Conservation (phyloP, 2,329 filamentous ascomycete species). For the Alternaria metachromatica region DNA sequence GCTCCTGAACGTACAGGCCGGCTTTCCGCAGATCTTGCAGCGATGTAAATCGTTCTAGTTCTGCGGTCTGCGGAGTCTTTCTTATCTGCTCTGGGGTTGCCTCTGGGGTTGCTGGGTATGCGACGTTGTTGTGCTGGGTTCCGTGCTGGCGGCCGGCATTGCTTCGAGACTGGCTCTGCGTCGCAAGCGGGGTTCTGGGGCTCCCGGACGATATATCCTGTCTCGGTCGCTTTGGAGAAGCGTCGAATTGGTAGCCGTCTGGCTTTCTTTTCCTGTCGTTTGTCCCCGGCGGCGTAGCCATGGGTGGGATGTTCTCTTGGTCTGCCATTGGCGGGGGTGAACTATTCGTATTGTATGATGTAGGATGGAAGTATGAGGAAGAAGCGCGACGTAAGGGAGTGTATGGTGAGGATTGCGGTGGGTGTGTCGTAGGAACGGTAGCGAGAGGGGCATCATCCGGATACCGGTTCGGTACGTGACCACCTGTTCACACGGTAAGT, state of each 20-base stretch:
- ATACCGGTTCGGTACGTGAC: not conserved
- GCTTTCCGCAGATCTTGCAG: constrained; percentile 65
- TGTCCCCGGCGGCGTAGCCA: not conserved
- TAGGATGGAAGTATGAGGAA: not conserved
- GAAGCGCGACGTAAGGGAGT: not conserved
- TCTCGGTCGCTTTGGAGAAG: not conserved
- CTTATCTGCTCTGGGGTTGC: constrained; percentile 19
- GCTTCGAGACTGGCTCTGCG: not conserved
- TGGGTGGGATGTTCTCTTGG: not conserved
- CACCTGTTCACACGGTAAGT: not conserved
- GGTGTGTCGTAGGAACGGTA: not conserved
- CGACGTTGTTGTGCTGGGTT: constrained; percentile 17
- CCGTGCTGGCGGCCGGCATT: constrained; percentile 1
- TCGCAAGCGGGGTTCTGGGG: not conserved
- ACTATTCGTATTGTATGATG: not conserved
- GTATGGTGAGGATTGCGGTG: not conserved
- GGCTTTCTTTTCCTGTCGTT: constrained; percentile 17
- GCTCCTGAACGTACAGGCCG: constrained; percentile 71
- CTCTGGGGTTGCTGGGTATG: not conserved
- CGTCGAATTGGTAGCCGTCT: not conserved
- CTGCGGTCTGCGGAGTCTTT: not conserved
- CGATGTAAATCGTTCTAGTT: not conserved
- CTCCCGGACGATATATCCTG: not conserved
- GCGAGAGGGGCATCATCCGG: not conserved
- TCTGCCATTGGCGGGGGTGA: not conserved